Evolutionary conservation across 202 grass and related monocot genomes (phyloP).

Genomic region (Carex sylvatica): DNA sequence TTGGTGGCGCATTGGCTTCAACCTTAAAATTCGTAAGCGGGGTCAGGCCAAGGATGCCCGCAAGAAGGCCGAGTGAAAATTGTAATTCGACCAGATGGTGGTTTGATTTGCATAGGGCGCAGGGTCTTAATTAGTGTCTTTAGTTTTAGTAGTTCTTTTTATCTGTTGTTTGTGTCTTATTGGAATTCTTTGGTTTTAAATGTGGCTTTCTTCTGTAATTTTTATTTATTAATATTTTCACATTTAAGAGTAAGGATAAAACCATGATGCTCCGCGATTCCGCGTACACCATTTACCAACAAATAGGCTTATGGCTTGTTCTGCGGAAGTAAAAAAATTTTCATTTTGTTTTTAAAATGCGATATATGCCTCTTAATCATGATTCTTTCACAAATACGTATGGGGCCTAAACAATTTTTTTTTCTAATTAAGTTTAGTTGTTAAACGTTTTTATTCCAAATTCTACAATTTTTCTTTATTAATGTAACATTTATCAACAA

Average conservation of each 20-base stretch:
- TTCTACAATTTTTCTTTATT: background rate
- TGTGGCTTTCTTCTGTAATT: background rate
- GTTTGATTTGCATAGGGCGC: background rate
- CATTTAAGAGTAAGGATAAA: background rate
- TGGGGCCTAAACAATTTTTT: background rate
- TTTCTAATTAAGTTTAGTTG: background rate
- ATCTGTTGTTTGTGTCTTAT: conserved; percentile 5
- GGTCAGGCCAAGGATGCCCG: conserved; percentile 68
- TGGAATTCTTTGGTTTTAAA: conserved; percentile 25
- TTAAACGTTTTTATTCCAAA: background rate
- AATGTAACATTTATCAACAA: background rate
- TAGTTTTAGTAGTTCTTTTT: conserved; percentile 17
- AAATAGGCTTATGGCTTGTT: background rate
- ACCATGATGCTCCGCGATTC: background rate
- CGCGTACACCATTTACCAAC: background rate
- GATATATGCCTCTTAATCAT: background rate
- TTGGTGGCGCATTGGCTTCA: conserved; percentile 52
- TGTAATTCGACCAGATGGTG: conserved; percentile 8
- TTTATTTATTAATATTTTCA: background rate
- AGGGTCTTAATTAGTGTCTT: conserved; percentile 16
- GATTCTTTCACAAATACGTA: background rate
- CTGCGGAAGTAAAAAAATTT: background rate
- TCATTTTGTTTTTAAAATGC: background rate
- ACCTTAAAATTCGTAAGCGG: conserved; percentile 75
- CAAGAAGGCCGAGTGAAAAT: conserved; percentile 66